These are phyloP conservation scores for Fusarium denticulatum DNA, from an alignment of 2,329 filamentous ascomycete species.

Conservation along the genomic window DNA sequence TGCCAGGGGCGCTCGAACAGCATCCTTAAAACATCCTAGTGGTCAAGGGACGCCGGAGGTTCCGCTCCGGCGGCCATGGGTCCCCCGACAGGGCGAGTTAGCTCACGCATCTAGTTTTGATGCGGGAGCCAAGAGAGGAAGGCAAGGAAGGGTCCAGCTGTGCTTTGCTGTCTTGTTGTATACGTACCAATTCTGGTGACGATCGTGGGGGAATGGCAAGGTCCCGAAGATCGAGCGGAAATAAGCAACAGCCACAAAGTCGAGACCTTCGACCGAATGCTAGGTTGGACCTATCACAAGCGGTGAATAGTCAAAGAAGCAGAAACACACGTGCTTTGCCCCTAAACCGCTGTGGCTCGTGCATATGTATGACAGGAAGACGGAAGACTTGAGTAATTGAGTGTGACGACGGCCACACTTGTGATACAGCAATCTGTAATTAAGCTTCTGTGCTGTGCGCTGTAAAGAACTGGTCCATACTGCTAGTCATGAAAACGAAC, in stretches of 20 bases:
- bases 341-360: not conserved
- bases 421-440: not conserved
- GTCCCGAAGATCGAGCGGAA: slow-evolving; percentile 13
- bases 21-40: slow-evolving; percentile 3
- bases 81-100: not conserved
- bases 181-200: not conserved
- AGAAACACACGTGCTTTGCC: not conserved
- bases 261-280: not conserved
- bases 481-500: not conserved
- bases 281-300: not conserved
- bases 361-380: not conserved
- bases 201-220: slow-evolving; percentile 15
- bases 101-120: not conserved
- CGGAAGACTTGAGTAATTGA: not conserved
- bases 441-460: not conserved
- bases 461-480: not conserved
- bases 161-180: not conserved
- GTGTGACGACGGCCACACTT: not conserved
- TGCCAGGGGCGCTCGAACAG: not conserved
- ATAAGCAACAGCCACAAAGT: not conserved
- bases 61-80: slow-evolving; percentile 9
- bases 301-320: not conserved
- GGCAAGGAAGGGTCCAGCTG: not conserved
- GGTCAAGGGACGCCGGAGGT: slow-evolving; percentile 2
- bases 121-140: slow-evolving; percentile 1